Evolutionary conservation across 345 rosid species (phyloP).

Genomic region (Corchorus olitorius): DNA sequence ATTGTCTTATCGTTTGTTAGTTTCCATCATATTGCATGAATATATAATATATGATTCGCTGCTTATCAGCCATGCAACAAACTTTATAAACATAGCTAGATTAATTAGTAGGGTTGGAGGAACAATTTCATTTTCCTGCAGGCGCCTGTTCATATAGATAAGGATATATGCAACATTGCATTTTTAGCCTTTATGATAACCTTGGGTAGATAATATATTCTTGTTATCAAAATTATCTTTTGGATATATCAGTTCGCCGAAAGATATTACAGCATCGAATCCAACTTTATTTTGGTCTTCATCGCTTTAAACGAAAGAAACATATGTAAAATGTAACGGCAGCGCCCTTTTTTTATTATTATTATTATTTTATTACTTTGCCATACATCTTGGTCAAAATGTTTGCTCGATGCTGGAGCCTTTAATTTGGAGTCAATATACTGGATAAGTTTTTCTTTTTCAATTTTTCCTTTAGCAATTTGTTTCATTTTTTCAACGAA

Average conservation of each 20-base stretch:
- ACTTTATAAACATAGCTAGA: too few species aligned
- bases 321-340: not conserved
- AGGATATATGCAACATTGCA: not conserved
- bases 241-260: slow-evolving; percentile 13
- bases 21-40: too few species aligned
- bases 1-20: too few species aligned
- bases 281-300: slow-evolving; percentile 8
- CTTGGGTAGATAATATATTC: not conserved
- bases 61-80: too few species aligned
- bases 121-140: not conserved
- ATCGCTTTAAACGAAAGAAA: not conserved
- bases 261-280: slow-evolving; percentile 13
- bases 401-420: not conserved
- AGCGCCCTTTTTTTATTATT: not conserved
- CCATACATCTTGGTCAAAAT: not conserved
- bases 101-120: not conserved
- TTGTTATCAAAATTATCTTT: not conserved
- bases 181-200: not conserved
- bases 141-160: not conserved
- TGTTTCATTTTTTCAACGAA: not conserved
- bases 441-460: not conserved
- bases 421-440: not conserved
- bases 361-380: not conserved
- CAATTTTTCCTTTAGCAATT: not conserved
- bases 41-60: too few species aligned